Conservation (phyloP, 2,329 filamentous ascomycete genomes). For the Fusarium mundagurra region DNA sequence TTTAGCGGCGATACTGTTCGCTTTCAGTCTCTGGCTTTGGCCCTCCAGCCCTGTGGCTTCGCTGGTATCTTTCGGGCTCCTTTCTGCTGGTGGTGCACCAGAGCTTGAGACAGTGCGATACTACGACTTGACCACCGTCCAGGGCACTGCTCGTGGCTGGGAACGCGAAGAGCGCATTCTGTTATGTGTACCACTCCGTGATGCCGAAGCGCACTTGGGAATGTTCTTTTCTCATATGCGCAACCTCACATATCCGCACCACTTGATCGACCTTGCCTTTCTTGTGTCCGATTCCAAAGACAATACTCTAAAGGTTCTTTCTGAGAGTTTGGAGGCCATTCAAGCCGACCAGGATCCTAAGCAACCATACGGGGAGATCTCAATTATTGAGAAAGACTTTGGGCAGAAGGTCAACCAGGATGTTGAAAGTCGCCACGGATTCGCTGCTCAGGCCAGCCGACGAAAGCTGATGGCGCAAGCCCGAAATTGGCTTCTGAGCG, state of each 20-base stretch:
- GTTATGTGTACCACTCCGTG: slow-evolving; percentile 91
- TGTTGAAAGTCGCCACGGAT: slow-evolving; percentile 96
- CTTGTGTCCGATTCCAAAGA: slow-evolving; percentile 98
- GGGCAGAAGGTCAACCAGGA: slow-evolving; percentile 98
- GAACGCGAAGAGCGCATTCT: slow-evolving; percentile 95
- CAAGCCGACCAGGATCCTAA: slow-evolving; percentile 83
- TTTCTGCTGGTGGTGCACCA: slow-evolving; percentile 73
- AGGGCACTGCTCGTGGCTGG: slow-evolving; percentile 93
- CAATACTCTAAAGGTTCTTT: slow-evolving; percentile 80
- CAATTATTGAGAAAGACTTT: slow-evolving; percentile 98
- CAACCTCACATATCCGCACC: slow-evolving; percentile 97
- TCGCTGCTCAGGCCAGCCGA: slow-evolving; percentile 91
- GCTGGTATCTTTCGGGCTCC: slow-evolving; percentile 74
- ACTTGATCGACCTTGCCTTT: slow-evolving; percentile 95
- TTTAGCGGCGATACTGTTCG: slow-evolving; percentile 65
- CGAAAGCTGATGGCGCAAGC: slow-evolving; percentile 98
- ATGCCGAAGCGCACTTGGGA: slow-evolving; percentile 88
- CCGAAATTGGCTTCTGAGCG: slow-evolving; percentile 94
- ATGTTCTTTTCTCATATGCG: slow-evolving; percentile 99
- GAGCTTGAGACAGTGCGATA: slow-evolving; percentile 96
- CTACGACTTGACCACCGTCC: slow-evolving; percentile 92
- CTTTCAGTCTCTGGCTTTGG: slow-evolving; percentile 81
- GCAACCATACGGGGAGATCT: slow-evolving; percentile 93
- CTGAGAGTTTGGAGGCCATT: slow-evolving; percentile 77
- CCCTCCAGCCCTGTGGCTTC: slow-evolving; percentile 71